A percentile compares a stretch with the other conserved stretches of the same genome.
Conservation (phyloP, 2,329 filamentous ascomycete genomes). For the Pseudogymnoascus sp. region DNA sequence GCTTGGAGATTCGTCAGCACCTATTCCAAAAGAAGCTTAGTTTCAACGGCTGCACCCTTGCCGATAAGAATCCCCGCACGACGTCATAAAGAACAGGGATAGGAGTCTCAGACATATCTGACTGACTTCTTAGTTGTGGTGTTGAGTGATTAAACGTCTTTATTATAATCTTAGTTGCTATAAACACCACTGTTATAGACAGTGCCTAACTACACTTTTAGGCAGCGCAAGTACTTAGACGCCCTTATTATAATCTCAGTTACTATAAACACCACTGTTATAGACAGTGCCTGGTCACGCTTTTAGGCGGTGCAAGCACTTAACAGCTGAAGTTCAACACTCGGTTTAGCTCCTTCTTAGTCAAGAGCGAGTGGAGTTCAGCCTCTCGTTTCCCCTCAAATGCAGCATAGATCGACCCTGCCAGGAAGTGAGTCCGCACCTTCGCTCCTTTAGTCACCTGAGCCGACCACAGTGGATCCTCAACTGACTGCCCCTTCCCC, state of each 20-base stretch:
- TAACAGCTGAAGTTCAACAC: background rate
- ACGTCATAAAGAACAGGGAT: slow-evolving; percentile 2
- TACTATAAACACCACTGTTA: no score
- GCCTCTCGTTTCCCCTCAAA: background rate
- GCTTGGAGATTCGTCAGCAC: background rate
- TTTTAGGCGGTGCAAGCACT: background rate
- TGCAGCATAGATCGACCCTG: background rate
- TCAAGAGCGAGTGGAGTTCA: background rate
- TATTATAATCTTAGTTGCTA: no score
- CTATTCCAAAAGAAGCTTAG: background rate
- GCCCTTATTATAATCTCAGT: no score
- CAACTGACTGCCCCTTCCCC: background rate
- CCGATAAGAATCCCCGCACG: background rate
- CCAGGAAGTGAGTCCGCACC: background rate
- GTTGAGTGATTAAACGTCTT: no score
- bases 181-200: no score
- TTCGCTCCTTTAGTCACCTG: background rate
- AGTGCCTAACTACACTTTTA: no score
- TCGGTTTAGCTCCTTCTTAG: background rate
- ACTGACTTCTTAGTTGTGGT: no score
- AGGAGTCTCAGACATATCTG: background rate
- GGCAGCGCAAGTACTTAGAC: no score
- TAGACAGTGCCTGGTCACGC: background rate
- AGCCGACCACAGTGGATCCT: background rate
- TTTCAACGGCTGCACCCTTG: background rate